phyloP scores from a whole-genome alignment of 192 early-diverging fungal genomes.

The Umbelopsis ramanniana region DNA sequence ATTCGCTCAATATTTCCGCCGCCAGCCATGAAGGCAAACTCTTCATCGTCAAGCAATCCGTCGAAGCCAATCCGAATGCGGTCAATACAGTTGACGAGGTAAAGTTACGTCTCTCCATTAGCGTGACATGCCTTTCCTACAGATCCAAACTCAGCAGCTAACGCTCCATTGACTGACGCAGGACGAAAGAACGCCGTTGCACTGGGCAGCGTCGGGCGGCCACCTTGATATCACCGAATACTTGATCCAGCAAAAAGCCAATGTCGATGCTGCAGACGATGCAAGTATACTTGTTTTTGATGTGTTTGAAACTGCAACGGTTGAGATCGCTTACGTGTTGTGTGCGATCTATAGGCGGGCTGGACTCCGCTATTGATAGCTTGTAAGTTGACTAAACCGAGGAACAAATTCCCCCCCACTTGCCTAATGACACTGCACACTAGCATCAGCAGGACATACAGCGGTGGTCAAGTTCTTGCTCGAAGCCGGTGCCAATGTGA shows the following conservation, averaged over 20 bases:
- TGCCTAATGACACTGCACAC: background rate
- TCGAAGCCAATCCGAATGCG: conserved; percentile 52
- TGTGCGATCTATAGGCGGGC: conserved; percentile 37
- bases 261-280: conserved; percentile 69
- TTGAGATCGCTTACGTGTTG: background rate
- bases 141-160: background rate
- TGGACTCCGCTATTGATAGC: conserved; percentile 64
- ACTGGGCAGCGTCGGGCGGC: conserved; percentile 74
- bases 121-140: no score
- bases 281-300: conserved; percentile 37
- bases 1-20: conserved; percentile 26
- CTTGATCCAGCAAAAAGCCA: conserved; percentile 64
- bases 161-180: background rate
- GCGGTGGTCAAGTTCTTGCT: conserved; percentile 42
- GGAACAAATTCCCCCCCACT: no score
- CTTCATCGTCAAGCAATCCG: conserved; percentile 50
- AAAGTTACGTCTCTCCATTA: conserved; percentile 16
- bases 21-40: conserved; percentile 51
- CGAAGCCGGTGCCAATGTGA: conserved; percentile 45
- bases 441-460: conserved; percentile 54
- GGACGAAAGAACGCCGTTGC: conserved; percentile 53
- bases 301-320: no score
- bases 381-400: no score
- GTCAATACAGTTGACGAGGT: conserved; percentile 69
- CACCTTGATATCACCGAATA: conserved; percentile 67